These are phyloP conservation scores for Pyrus bretschneideri DNA, from an alignment of 306 rosid species.

Conservation along the genomic window DNA sequence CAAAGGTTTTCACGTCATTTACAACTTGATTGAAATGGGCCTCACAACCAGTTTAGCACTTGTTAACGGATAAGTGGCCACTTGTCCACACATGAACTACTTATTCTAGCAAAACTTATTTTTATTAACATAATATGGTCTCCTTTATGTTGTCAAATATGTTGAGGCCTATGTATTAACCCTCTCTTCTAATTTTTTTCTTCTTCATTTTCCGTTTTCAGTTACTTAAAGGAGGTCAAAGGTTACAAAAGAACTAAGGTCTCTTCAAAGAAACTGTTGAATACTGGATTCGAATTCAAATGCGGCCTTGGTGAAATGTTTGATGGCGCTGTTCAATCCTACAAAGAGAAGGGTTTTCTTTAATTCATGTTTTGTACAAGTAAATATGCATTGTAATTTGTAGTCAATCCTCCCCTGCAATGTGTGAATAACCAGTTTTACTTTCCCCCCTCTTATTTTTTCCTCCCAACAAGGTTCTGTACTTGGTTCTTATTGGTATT, in stretches of 20 bases:
- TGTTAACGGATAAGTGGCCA: too few relatives aligned
- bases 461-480: too few relatives aligned
- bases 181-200: neutral
- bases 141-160: neutral
- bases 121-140: neutral
- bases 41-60: too few relatives aligned
- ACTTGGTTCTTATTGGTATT: too few relatives aligned
- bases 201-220: neutral
- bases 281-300: conserved; percentile 36
- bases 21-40: too few relatives aligned
- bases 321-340: conserved; percentile 35
- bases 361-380: neutral
- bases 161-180: neutral
- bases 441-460: neutral
- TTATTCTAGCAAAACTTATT: neutral
- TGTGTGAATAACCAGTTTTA: neutral
- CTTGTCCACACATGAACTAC: neutral
- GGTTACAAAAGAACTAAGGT: conserved; percentile 1
- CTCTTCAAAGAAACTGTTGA: conserved; percentile 39
- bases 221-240: neutral
- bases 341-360: conserved; percentile 43
- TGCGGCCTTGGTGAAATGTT: conserved; percentile 30
- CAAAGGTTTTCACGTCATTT: too few relatives aligned
- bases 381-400: too few relatives aligned
- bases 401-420: neutral